Conservation (phyloP, 2,329 filamentous ascomycete species). For the Colletotrichum echinochloae region DNA sequence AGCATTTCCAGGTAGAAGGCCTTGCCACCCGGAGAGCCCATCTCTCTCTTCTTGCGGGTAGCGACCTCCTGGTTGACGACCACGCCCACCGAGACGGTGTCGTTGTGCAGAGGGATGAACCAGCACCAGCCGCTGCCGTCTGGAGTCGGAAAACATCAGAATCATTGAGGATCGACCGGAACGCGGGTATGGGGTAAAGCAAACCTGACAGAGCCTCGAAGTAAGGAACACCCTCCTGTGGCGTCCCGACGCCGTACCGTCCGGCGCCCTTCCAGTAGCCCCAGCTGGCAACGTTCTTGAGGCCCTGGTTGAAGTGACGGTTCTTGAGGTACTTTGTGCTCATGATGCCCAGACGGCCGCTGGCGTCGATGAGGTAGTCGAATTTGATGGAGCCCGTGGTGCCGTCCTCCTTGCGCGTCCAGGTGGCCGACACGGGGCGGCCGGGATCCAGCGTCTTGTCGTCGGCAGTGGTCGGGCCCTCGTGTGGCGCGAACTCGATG, state of each 20-base stretch:
- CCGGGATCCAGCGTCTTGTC: conserved; percentile 42
- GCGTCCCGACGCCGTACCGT: conserved; percentile 51
- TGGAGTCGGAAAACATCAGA: conserved; percentile 9
- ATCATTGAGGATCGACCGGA: no score
- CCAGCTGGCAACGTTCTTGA: conserved; percentile 65
- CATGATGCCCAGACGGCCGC: conserved; percentile 58
- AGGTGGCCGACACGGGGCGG: conserved; percentile 52
- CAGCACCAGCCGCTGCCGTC: conserved; percentile 64
- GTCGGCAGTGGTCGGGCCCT: conserved; percentile 9
- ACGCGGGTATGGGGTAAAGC: background rate
- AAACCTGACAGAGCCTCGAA: conserved; percentile 55
- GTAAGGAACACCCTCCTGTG: conserved; percentile 52
- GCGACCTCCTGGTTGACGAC: conserved; percentile 55
- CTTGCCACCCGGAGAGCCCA: conserved; percentile 36
- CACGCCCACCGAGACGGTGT: conserved; percentile 57
- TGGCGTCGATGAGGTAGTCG: conserved; percentile 63
- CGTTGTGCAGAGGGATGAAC: conserved; percentile 63
- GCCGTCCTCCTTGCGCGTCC: conserved; percentile 49
- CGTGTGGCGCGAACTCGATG: conserved; percentile 47
- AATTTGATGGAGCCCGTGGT: conserved; percentile 55
- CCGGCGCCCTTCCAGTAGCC: conserved; percentile 57
- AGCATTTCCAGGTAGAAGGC: conserved; percentile 53
- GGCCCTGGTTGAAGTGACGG: conserved; percentile 57
- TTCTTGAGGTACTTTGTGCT: conserved; percentile 63
- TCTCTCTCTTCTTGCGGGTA: conserved; percentile 50